A percentile compares a stretch with the other conserved stretches of the same genome.
Evolutionary conservation across 352 stramenopile species (phyloP).

Genomic region (Pythium plurisporium): DNA sequence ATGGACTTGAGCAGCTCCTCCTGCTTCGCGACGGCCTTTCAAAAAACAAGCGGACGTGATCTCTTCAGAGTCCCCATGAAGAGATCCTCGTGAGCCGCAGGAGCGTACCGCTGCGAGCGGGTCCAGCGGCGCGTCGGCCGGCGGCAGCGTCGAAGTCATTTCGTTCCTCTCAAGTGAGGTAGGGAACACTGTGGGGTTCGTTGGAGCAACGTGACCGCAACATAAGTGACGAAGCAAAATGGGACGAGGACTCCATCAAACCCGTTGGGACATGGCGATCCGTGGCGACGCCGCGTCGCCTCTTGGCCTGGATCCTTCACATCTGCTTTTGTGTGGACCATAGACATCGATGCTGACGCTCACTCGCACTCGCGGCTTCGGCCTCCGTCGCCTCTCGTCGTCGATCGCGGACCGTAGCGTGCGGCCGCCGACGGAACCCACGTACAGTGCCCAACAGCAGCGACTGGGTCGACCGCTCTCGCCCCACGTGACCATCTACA

Average conservation of each 20-base stretch:
- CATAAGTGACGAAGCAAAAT: conserved; percentile 8
- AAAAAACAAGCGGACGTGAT: background rate
- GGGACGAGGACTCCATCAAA: too few relatives aligned
- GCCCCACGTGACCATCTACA: conserved; percentile 96
- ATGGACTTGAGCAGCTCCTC: conserved; percentile 38
- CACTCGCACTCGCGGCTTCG: background rate
- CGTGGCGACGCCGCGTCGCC: too few relatives aligned
- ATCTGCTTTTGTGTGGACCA: background rate
- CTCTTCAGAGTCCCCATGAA: background rate
- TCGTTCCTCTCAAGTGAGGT: background rate
- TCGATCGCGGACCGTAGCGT: conserved; percentile 2
- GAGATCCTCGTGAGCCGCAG: background rate
- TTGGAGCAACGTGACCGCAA: background rate
- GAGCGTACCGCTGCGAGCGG: conserved; percentile 23
- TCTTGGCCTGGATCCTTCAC: too few relatives aligned
- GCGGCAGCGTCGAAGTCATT: too few relatives aligned
- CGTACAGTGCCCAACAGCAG: conserved; percentile 85
- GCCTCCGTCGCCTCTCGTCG: background rate
- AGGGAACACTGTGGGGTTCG: background rate
- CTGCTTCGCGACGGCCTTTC: conserved; percentile 45
- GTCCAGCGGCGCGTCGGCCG: background rate
- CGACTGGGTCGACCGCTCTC: conserved; percentile 89
- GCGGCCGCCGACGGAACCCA: conserved; percentile 7
- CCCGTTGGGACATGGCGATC: too few relatives aligned
- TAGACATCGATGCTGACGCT: too few relatives aligned